Percentiles rank a stretch among this genome's conserved stretches.
phyloP scores from a whole-genome alignment of 2,329 filamentous ascomycete species.

The Fusarium temperatum region DNA sequence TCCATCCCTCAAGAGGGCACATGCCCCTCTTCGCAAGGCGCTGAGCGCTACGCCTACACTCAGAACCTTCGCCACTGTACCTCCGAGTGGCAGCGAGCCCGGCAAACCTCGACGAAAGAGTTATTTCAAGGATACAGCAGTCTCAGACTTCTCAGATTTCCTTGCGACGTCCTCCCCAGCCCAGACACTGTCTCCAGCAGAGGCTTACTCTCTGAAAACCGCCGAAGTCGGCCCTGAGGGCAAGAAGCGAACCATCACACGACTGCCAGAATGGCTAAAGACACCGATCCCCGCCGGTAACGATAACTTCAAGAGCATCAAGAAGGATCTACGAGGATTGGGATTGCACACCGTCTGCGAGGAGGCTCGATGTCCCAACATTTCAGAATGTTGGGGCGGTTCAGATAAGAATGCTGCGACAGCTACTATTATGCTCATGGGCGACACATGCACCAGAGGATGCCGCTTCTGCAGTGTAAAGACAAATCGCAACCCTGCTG shows the following conservation, averaged over 20 bases:
- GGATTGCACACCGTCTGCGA: slow-evolving; percentile 96
- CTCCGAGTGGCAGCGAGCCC: slow-evolving; percentile 45
- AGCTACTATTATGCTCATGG: slow-evolving; percentile 99
- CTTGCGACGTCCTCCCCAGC: slow-evolving; percentile 53
- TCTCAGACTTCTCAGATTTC: slow-evolving; percentile 69
- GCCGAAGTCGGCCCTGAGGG: slow-evolving; percentile 71
- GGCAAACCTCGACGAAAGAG: slow-evolving; percentile 50
- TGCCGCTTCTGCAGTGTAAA: slow-evolving; percentile 98
- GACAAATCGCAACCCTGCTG: slow-evolving; percentile 77
- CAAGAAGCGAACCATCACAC: slow-evolving; percentile 71
- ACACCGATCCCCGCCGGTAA: slow-evolving; percentile 88
- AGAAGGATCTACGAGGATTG: slow-evolving; percentile 88
- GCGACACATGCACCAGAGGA: slow-evolving; percentile 95
- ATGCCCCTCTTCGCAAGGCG: slow-evolving; percentile 54
- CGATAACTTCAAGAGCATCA: slow-evolving; percentile 91
- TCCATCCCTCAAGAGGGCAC: slow-evolving; percentile 53
- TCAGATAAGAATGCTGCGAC: slow-evolving; percentile 88
- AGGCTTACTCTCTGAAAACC: slow-evolving; percentile 69
- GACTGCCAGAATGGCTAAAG: slow-evolving; percentile 94
- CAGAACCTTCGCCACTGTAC: slow-evolving; percentile 59
- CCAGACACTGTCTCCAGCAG: slow-evolving; percentile 57
- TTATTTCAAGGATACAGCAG: slow-evolving; percentile 68
- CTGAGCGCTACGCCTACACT: slow-evolving; percentile 46
- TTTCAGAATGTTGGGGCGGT: slow-evolving; percentile 97
- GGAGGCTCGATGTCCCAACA: slow-evolving; percentile 96